Evolutionary conservation across 148 eudicot species (phyloP).

Genomic region (Camellia sinensis): DNA sequence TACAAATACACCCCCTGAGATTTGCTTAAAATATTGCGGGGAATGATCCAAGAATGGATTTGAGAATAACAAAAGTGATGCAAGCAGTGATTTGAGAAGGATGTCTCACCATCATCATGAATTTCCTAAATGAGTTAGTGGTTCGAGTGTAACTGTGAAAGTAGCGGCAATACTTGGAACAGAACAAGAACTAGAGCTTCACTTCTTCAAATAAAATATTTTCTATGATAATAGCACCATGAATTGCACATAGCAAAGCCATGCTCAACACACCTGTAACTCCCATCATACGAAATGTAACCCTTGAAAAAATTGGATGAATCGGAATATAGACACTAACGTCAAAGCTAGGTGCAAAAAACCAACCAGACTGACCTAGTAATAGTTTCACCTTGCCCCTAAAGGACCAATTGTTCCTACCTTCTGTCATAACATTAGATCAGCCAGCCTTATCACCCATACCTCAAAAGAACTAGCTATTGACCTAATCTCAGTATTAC

Average conservation of each 20-base stretch:
- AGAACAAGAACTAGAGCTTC: not conserved
- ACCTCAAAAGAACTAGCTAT: not conserved
- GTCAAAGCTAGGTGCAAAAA: no score
- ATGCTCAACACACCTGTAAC: no score
- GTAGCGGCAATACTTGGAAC: not conserved
- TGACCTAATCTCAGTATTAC: not conserved
- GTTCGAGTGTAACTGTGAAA: not conserved
- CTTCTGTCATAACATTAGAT: not conserved
- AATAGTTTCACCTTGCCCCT: not conserved
- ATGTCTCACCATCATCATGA: not conserved
- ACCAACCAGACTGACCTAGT: not conserved
- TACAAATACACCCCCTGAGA: no score
- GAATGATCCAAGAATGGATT: not conserved
- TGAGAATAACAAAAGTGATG: not conserved
- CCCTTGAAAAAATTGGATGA: no score
- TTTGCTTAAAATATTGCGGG: no score
- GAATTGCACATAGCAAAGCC: no score
- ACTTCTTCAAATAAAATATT: no score
- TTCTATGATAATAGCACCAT: no score
- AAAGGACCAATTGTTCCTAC: not conserved
- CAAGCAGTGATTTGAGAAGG: not conserved
- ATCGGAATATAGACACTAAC: no score
- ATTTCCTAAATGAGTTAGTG: not conserved
- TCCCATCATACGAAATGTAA: no score
- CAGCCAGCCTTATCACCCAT: not conserved